Base-by-base conservation (phyloP, 2,329 filamentous ascomycete genomes). In the Ophiostoma fasciatum region DNA sequence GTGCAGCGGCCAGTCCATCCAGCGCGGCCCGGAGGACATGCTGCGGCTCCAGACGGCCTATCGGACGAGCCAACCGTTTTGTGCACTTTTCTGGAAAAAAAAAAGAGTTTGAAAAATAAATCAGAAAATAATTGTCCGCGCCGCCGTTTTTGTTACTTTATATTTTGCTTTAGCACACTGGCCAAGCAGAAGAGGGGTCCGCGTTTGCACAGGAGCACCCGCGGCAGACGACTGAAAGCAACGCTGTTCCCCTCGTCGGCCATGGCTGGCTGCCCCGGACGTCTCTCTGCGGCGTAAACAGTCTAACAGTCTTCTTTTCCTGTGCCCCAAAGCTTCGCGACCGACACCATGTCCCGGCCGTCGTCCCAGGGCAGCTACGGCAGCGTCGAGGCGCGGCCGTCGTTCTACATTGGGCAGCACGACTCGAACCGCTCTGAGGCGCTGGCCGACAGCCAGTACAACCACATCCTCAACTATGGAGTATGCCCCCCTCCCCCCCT, bases 331-430 rank as follows among this genome's bases (percentile, higher is more conserved):
- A n/a, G n/a, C 23, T 20, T 27, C 28, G 11, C 11, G 22, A n/a
- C 10, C 22, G 13, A 21, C 36, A 33, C 4, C 9, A 38, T 38
- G 36, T 33, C 31, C 12, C 21, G 3, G 6, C 22, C 27, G 26
- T 34, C 31, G 13, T 31, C 30, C 26, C 21, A 34, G 21, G 11
- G 28, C n/a, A 5, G 12, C 13, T 15, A 49, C 7, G 43, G 36
- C 37, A 55, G 49, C 32, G 28, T 40, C 15, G 30, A 57, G 12
- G 44, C 36, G 31, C 50, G 57, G 23, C 64, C 64, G 2, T 45
- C 38, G 10, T 82, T 84, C 51, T 81, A 78, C 49, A 64, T 85
- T 46, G 78, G 80, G 39, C 77, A 84, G 44, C 81, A 87, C 57
- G 78, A 84, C 51, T 75, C 76, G 7, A 62, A 61, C 35, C 64